These are phyloP conservation scores for Seiridium unicorne DNA, from an alignment of 2,329 filamentous ascomycete genomes.

Conservation along the genomic window DNA sequence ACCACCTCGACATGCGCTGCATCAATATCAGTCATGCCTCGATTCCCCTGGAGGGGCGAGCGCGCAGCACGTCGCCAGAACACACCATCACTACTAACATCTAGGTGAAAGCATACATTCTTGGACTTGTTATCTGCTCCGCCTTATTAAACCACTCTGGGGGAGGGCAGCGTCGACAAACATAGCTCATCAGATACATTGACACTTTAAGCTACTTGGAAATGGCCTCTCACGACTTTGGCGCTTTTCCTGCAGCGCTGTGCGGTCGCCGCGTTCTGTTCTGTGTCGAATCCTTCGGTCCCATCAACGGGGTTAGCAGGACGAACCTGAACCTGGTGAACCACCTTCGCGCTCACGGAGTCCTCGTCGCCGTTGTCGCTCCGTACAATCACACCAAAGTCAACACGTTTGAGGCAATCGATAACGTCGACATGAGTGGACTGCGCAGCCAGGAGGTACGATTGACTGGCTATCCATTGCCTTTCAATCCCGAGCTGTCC, in stretches of 20 bases:
- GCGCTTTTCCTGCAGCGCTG: slow-evolving; percentile 47
- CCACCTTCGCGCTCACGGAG: slow-evolving; percentile 63
- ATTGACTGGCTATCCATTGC: slow-evolving; percentile 63
- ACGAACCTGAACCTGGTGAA: slow-evolving; percentile 69
- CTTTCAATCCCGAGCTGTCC: slow-evolving; percentile 70
- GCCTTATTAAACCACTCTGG: no score
- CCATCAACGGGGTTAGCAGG: slow-evolving; percentile 71
- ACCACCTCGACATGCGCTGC: no score
- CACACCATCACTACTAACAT: no score
- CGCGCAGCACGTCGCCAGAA: no score
- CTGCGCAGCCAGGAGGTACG: slow-evolving; percentile 51
- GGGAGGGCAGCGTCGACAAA: background rate
- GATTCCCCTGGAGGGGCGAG: no score
- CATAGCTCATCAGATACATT: background rate
- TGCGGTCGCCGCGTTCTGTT: slow-evolving; percentile 62
- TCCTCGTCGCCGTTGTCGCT: slow-evolving; percentile 64
- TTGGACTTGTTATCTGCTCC: no score
- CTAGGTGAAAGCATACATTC: no score
- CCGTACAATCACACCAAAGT: slow-evolving; percentile 55
- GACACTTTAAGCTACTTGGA: background rate
- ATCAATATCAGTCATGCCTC: no score
- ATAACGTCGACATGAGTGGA: slow-evolving; percentile 29
- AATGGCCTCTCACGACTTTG: slow-evolving; percentile 33
- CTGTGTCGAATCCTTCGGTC: slow-evolving; percentile 70
- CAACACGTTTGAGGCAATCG: slow-evolving; percentile 50